phyloP scores from a whole-genome alignment of 164 flowering plant species.

The Macadamia integrifolia region DNA sequence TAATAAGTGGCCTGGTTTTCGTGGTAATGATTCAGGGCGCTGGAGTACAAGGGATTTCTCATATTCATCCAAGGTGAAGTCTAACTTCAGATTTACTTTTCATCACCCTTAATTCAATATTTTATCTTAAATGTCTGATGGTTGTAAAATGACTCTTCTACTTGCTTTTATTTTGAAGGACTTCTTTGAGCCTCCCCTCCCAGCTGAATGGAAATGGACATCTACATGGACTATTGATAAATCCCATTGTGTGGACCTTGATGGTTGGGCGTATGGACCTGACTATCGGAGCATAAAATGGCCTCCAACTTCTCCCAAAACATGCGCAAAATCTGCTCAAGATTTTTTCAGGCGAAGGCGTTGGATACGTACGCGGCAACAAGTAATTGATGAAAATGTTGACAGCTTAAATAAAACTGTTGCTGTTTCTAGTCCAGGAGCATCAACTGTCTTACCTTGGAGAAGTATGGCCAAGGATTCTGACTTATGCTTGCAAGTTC shows the following conservation, averaged over 20 bases:
- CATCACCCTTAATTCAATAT: background rate
- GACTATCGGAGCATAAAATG: conserved; percentile 55
- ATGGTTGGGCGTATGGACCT: conserved; percentile 81
- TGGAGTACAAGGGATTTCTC: conserved; percentile 80
- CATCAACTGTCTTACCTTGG: conserved; percentile 81
- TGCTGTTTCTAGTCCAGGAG: conserved; percentile 53
- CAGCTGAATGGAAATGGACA: conserved; percentile 67
- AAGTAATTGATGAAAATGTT: conserved; percentile 15
- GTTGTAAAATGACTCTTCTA: background rate
- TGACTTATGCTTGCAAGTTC: conserved; percentile 65
- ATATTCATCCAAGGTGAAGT: conserved; percentile 57
- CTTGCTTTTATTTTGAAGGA: conserved; percentile 36
- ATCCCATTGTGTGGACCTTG: conserved; percentile 51
- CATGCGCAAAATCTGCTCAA: conserved; percentile 37
- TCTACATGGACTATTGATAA: conserved; percentile 67
- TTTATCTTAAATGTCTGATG: background rate
- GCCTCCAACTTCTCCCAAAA: conserved; percentile 57
- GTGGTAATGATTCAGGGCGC: conserved; percentile 43
- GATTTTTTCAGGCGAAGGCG: conserved; percentile 68
- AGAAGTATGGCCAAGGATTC: conserved; percentile 50
- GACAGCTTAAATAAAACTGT: conserved; percentile 19
- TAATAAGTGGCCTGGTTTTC: conserved; percentile 39
- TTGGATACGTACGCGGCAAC: conserved; percentile 62
- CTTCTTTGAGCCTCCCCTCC: conserved; percentile 69
- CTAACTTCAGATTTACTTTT: background rate